Evolutionary conservation across 495 filamentous ascomycete genomes (phyloP).

Genomic region (Penicillium salamii): DNA sequence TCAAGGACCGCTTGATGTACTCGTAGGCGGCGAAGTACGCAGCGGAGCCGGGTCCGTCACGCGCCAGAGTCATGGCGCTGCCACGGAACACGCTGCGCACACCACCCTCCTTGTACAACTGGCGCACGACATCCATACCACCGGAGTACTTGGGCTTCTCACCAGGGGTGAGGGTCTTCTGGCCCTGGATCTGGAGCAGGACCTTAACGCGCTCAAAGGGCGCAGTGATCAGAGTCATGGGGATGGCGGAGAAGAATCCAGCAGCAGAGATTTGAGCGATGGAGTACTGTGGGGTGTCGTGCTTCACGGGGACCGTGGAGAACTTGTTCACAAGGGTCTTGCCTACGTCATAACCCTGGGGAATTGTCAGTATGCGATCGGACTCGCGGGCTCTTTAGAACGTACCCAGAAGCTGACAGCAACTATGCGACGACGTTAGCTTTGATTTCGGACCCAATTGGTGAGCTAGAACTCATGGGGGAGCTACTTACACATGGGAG

Average conservation of each 20-base stretch:
- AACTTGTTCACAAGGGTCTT: conserved; percentile 75
- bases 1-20: conserved; percentile 82
- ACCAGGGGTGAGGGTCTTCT: conserved; percentile 78
- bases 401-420: conserved; percentile 90
- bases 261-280: conserved; percentile 88
- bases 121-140: conserved; percentile 88
- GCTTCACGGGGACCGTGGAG: conserved; percentile 59
- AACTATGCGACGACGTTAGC: conserved; percentile 51
- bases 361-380: conserved; percentile 19
- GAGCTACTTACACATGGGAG: conserved; percentile 98
- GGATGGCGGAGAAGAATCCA: conserved; percentile 96
- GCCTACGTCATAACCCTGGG: conserved; percentile 86
- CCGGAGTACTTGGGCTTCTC: conserved; percentile 92
- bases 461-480: conserved; percentile 1
- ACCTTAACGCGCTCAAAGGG: conserved; percentile 99
- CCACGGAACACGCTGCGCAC: conserved; percentile 89
- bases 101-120: conserved; percentile 90
- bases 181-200: conserved; percentile 94
- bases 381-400: neutral
- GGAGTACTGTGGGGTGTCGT: conserved; percentile 61
- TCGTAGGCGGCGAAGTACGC: conserved; percentile 98
- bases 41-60: conserved; percentile 88
- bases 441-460: neutral
- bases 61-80: conserved; percentile 82
- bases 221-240: conserved; percentile 96